These are phyloP conservation scores for Besnoitia besnoiti DNA, from an alignment of 169 alveolate genomes.

Conservation along the genomic window DNA sequence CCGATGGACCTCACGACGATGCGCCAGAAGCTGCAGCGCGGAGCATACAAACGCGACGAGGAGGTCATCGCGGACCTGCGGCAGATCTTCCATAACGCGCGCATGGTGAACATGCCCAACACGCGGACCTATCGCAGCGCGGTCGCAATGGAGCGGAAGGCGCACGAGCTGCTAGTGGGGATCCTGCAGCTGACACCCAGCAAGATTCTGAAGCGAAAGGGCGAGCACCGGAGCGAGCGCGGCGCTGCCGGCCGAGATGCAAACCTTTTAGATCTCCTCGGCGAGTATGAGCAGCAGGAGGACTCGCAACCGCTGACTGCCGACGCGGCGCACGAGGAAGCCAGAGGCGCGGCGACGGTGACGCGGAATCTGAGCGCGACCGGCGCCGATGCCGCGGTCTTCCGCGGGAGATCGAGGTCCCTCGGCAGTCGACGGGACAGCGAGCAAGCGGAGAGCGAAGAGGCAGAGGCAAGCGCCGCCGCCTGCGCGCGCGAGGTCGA, in stretches of 20 bases:
- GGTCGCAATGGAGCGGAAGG: conserved; percentile 48
- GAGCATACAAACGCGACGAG: background rate
- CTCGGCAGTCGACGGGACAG: background rate
- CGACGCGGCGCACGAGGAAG: too few species aligned
- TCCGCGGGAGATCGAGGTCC: background rate
- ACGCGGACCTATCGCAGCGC: conserved; percentile 45
- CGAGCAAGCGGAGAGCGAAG: background rate
- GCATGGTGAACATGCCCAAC: conserved; percentile 53
- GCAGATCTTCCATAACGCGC: conserved; percentile 29
- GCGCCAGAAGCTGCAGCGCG: conserved; percentile 68
- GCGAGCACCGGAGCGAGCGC: background rate
- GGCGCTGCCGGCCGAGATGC: background rate
- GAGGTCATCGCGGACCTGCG: conserved; percentile 12
- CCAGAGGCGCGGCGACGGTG: too few species aligned
- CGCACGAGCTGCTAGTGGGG: conserved; percentile 43
- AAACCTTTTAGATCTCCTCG: background rate
- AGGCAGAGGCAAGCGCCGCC: background rate
- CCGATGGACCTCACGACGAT: conserved; percentile 80
- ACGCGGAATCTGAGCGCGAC: too few species aligned
- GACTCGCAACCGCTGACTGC: conserved; percentile 19
- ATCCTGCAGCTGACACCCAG: conserved; percentile 23
- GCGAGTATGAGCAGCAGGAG: background rate
- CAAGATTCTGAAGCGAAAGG: background rate
- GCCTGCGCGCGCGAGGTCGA: too few species aligned
- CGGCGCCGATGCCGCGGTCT: too few species aligned